phyloP scores from a whole-genome alignment of 164 flowering plant species.

The Aristolochia fimbriata region DNA sequence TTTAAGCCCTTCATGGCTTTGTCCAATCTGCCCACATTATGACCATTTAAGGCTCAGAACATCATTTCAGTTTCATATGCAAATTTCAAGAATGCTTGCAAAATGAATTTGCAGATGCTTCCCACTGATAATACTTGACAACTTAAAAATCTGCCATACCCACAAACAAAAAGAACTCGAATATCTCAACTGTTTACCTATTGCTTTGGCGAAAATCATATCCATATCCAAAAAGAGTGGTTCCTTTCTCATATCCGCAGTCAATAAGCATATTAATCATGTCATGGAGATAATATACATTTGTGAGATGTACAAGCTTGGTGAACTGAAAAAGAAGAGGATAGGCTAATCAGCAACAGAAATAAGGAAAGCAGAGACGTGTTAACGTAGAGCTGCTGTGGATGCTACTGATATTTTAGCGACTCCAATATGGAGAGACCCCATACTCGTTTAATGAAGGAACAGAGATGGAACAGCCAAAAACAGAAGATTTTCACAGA shows the following conservation, averaged over 20 bases:
- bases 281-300: slow-evolving; percentile 81
- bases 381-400: no score
- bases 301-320: slow-evolving; percentile 42
- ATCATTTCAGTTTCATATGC: slow-evolving; percentile 2
- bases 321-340: slow-evolving; percentile 29
- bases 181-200: slow-evolving; percentile 32
- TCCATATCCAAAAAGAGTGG: slow-evolving; percentile 84
- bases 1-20: slow-evolving; percentile 57
- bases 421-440: no score
- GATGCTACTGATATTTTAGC: no score
- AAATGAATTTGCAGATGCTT: not conserved
- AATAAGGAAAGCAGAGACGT: no score
- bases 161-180: no score
- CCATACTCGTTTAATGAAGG: no score
- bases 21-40: slow-evolving; percentile 41
- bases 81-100: slow-evolving; percentile 6
- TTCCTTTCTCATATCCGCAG: slow-evolving; percentile 84
- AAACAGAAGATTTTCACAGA: not conserved
- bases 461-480: no score
- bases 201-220: slow-evolving; percentile 95
- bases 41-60: slow-evolving; percentile 11
- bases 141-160: no score
- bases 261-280: slow-evolving; percentile 80
- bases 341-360: not conserved
- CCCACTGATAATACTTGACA: no score